Base-by-base conservation (phyloP, 768 basidiomycete species). In the Strobilomyces dryophilus region DNA sequence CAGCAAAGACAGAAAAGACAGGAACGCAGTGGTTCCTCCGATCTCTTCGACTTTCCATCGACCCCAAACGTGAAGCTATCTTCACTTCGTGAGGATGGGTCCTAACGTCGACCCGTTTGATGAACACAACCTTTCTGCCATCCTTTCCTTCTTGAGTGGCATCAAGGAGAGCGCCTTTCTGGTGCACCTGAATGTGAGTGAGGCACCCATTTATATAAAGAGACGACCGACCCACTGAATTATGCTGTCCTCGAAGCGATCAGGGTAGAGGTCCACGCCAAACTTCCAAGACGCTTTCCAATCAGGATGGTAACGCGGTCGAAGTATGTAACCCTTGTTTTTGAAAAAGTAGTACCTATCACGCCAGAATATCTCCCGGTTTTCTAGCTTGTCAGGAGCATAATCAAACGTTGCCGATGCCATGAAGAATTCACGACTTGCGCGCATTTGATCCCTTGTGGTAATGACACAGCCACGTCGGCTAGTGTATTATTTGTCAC, bases 221-320 rank as follows among this genome's bases (percentile, higher is more conserved):
- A 47, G 11, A 9, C 6, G 15, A 45, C 44, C 15, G 3, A 58
- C 55, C 55, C 50, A 57, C 8, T 58, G 55, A 21, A 40, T 26
- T 1, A 57, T 58, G 14, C 40, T 47, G 17, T 57, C 56, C n/a
- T 57, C 57, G 10, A 45, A 58, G 4, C 2, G 24, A 42, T 46
- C 12, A 26, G 21, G 49, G 24, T 51, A 27, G 27, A 24, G 51
- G 12, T 52, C 14, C 0, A n/a, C 20, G 1, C 20, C 31, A 9
- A 9, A 45, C 6, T 18, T 53, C 69, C 71, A 73, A 0, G 68
- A 71, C 8, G 71, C 62, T 10, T 60, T 29, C 71, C 69, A 73
- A 8, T 52, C 49, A 0, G 60, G 62, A 17, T 55, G 53, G 35
- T 63, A 64, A 0, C 71, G 59, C 1, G 62, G 64, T 15, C 66